Base-by-base conservation (phyloP, 306 rosid species). In the Cicer cuneatum region DNA sequence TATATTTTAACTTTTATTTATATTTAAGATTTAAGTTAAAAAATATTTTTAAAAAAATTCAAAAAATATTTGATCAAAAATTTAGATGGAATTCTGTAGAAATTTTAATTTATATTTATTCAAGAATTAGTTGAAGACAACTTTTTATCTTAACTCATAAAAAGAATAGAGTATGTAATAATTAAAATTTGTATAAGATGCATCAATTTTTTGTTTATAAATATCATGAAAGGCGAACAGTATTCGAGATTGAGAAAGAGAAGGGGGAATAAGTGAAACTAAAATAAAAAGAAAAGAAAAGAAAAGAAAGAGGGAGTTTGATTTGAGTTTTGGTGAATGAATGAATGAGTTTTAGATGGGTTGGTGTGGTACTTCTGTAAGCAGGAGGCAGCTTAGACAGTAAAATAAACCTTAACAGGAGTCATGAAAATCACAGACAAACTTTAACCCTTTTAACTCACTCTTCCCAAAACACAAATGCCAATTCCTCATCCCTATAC, bases 401-500 rank as follows among this genome's bases (percentile, higher is more conserved):
- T 37, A 60, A 5, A 39, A 80, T 73, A 88, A 74, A 79, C 5
- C 33, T 75, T 74, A 79, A 73, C 43, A 75, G 78, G 60, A 89
- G 88, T 73, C 80, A 76, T 86, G 89, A 76, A 60, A 80, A 73
- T 74, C 83, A 82, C 78, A 80, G 80, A 74, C 78, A 85, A 85
- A 81, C 85, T 82, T 88, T 82, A 84, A 86, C 51, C 75, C 80
- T 83, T 65, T 49, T 53, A 8, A 53, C 29, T 52, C 59, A n/a
- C 56, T 53, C 59, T 49, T 73, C 85, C 89, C 81, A 85, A 85
- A 47, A 81, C 87, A 80, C 87, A 87, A 83, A 86, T 78, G 87
- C 73, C 80, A 48, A 62, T 78, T 46, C 73, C 65, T 79, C 78
- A 67, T 79, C 82, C 78, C 82, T 24, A 57, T 24, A 6, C 40